Conservation (phyloP, 441 rosid genomes). For the Biscutella laevigata region DNA sequence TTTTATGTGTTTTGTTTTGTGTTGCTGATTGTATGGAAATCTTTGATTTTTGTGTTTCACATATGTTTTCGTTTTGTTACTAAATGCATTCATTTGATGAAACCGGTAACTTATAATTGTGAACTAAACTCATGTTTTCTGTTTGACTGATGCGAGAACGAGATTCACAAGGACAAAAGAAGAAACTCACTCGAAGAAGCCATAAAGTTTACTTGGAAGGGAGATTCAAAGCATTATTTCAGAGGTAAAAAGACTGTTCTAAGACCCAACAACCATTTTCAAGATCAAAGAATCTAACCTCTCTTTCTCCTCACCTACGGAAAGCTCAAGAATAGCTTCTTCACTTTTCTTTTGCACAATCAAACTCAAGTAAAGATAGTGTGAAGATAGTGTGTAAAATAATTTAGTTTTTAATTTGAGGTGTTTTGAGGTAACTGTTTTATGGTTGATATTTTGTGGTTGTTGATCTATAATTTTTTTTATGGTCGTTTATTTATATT, state of each 20-base stretch:
- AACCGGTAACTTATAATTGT: neutral
- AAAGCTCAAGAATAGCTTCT: constrained; percentile 41
- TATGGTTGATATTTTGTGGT: too few species aligned
- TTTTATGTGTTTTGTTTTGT: too few species aligned
- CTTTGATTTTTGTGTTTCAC: too few species aligned
- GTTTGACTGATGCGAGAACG: constrained; percentile 68
- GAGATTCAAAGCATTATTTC: constrained; percentile 76
- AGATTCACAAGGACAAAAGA: constrained; percentile 47
- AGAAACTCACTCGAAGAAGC: constrained; percentile 89
- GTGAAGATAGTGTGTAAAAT: too few species aligned
- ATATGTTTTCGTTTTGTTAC: too few species aligned
- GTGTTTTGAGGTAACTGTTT: too few species aligned
- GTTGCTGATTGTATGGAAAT: too few species aligned
- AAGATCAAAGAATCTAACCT: constrained; percentile 79
- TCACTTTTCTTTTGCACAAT: neutral
- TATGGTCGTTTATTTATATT: too few species aligned
- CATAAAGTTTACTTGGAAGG: constrained; percentile 63
- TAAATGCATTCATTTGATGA: neutral
- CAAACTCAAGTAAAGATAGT: too few species aligned
- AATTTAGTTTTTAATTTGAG: too few species aligned
- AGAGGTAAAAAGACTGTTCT: constrained; percentile 71
- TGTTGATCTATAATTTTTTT: too few species aligned
- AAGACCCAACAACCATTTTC: constrained; percentile 56
- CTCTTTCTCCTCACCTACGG: constrained; percentile 78
- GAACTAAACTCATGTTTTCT: constrained; percentile 44